Evolutionary conservation across 257 asterid genomes (phyloP).

Genomic region (Petunia axillaris): DNA sequence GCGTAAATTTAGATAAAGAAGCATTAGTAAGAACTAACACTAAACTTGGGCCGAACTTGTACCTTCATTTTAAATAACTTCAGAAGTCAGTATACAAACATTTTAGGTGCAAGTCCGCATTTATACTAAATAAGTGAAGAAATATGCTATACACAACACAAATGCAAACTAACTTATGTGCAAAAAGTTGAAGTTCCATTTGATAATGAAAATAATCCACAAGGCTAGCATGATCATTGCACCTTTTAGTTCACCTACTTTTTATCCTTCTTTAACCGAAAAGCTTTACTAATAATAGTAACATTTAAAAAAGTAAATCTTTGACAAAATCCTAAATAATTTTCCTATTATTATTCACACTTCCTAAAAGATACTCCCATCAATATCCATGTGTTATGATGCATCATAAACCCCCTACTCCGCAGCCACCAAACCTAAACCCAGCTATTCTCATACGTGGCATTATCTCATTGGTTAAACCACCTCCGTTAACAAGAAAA

Average conservation of each 20-base stretch:
- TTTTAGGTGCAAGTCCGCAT: too few relatives aligned
- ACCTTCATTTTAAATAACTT: too few relatives aligned
- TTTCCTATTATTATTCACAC: neutral
- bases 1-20: too few relatives aligned
- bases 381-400: constrained; percentile 13
- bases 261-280: neutral
- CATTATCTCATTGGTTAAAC: neutral
- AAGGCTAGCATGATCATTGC: neutral
- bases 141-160: too few relatives aligned
- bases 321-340: neutral
- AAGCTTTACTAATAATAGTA: constrained; percentile 1
- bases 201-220: neutral
- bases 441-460: constrained; percentile 1
- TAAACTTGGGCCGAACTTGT: too few relatives aligned
- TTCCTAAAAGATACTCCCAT: neutral
- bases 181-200: too few relatives aligned
- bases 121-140: too few relatives aligned
- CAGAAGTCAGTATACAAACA: too few relatives aligned
- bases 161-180: too few relatives aligned
- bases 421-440: neutral
- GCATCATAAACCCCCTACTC: neutral
- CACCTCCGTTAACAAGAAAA: neutral
- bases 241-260: neutral
- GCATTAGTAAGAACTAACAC: too few relatives aligned
- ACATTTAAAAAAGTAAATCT: too few relatives aligned